Evolutionary conservation across 1,284 basidiomycete genomes (phyloP).

Genomic region (Meripilus lineatus): DNA sequence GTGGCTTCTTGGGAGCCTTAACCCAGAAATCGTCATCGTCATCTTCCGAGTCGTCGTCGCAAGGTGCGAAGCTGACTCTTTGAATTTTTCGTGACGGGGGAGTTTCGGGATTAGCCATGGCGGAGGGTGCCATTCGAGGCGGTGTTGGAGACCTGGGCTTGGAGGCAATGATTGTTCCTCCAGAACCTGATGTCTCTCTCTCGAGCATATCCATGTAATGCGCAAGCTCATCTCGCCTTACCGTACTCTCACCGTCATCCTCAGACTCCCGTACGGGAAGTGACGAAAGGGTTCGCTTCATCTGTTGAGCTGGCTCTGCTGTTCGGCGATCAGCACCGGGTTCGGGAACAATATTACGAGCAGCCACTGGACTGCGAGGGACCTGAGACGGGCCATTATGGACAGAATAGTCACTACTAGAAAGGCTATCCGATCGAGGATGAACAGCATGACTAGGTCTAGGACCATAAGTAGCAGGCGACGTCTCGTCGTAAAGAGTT

Average conservation of each 20-base stretch:
- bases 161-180: too few species aligned
- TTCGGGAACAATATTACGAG: background rate
- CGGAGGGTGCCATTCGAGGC: background rate
- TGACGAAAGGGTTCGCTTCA: slow-evolving; percentile 13
- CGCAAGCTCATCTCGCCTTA: slow-evolving; percentile 2
- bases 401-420: background rate
- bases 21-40: slow-evolving; percentile 34
- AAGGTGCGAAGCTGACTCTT: slow-evolving; percentile 8
- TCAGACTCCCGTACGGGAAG: slow-evolving; percentile 16
- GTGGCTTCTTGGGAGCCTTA: slow-evolving; percentile 20
- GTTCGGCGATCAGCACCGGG: slow-evolving; percentile 3
- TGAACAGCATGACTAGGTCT: background rate
- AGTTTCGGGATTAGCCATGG: background rate
- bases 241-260: slow-evolving; percentile 9
- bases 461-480: background rate
- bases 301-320: slow-evolving; percentile 8
- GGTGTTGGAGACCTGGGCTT: background rate
- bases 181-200: too few species aligned
- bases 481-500: background rate
- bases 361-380: slow-evolving; percentile 53
- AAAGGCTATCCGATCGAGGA: background rate
- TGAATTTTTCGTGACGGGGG: slow-evolving; percentile 2
- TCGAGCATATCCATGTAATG: too few species aligned
- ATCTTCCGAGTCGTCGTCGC: slow-evolving; percentile 43
- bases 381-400: slow-evolving; percentile 27